A percentile compares a stretch with the other conserved stretches of the same genome.
These are phyloP conservation scores for Ceratocystis lukuohia DNA, from an alignment of 2,329 filamentous ascomycete genomes.

Conservation along the genomic window DNA sequence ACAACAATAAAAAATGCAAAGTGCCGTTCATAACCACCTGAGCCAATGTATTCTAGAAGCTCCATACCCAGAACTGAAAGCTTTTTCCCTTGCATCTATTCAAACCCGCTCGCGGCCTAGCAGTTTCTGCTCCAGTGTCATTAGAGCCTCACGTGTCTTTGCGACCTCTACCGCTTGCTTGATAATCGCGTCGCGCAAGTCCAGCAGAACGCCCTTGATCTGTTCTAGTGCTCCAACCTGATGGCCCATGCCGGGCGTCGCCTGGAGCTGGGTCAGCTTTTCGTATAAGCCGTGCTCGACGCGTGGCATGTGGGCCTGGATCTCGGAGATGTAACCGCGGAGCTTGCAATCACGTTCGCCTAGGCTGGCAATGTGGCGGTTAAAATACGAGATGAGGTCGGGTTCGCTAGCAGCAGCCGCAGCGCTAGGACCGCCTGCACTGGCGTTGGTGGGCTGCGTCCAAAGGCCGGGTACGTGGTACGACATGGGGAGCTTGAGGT, in stretches of 20 bases:
- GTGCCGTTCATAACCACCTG: neutral
- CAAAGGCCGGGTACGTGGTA: slow-evolving; percentile 38
- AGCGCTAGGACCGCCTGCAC: slow-evolving; percentile 23
- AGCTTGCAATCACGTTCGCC: slow-evolving; percentile 33
- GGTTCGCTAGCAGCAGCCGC: slow-evolving; percentile 30
- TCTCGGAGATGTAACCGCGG: slow-evolving; percentile 34
- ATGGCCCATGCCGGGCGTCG: slow-evolving; percentile 20
- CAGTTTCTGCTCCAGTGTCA: slow-evolving; percentile 31
- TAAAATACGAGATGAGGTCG: slow-evolving; percentile 34
- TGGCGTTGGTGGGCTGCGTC: slow-evolving; percentile 24
- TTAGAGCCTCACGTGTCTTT: slow-evolving; percentile 31
- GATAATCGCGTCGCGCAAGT: slow-evolving; percentile 31
- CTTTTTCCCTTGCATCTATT: neutral
- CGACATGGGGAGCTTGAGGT: slow-evolving; percentile 53
- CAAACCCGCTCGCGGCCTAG: slow-evolving; percentile 20
- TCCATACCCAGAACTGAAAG: neutral
- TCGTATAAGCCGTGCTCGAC: slow-evolving; percentile 35
- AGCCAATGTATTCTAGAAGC: neutral
- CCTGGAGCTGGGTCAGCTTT: slow-evolving; percentile 23
- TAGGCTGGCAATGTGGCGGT: slow-evolving; percentile 32
- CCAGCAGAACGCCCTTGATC: slow-evolving; percentile 28
- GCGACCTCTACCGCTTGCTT: slow-evolving; percentile 32
- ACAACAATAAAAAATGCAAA: slow-evolving; percentile 5
- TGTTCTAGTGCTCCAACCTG: slow-evolving; percentile 24
- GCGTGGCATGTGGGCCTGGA: slow-evolving; percentile 36